Evolutionary conservation across 306 rosid genomes (phyloP).

Genomic region (Acacia acuminata): DNA sequence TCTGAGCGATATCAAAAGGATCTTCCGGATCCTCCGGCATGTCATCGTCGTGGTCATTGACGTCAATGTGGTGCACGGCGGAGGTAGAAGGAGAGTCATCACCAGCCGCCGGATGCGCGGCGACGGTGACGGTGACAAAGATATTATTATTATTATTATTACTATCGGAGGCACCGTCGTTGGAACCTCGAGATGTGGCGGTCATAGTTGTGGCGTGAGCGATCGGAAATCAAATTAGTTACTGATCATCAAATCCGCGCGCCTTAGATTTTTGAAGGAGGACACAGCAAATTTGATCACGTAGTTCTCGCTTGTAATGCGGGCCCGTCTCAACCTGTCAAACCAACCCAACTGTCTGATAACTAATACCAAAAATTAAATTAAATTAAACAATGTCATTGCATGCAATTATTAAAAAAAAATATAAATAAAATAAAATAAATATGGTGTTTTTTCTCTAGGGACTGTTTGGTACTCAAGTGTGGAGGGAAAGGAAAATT

Average conservation of each 20-base stretch:
- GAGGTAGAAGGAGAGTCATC: background rate
- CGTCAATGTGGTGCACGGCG: background rate
- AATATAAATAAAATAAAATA: too few relatives aligned
- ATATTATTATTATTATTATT: slow-evolving; percentile 30
- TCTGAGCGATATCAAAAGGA: slow-evolving; percentile 74
- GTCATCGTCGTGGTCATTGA: slow-evolving; percentile 12
- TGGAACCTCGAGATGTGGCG: slow-evolving; percentile 44
- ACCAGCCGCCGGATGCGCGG: background rate
- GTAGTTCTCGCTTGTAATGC: background rate
- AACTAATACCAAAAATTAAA: background rate
- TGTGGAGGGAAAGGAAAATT: too few relatives aligned
- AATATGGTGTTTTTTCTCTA: too few relatives aligned
- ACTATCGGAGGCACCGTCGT: slow-evolving; percentile 26
- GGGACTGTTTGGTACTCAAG: too few relatives aligned
- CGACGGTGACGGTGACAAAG: slow-evolving; percentile 27
- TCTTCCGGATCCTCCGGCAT: slow-evolving; percentile 35
- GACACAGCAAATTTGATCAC: background rate
- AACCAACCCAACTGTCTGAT: background rate
- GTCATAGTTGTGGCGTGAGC: slow-evolving; percentile 34
- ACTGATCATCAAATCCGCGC: slow-evolving; percentile 22
- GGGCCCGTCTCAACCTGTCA: background rate
- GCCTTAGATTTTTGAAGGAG: background rate
- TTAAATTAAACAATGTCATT: too few relatives aligned
- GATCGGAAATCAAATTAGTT: slow-evolving; percentile 26
- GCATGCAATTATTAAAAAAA: too few relatives aligned